These are phyloP conservation scores for Inonotus hispidus DNA, from an alignment of 1,284 basidiomycete genomes.

Conservation along the genomic window DNA sequence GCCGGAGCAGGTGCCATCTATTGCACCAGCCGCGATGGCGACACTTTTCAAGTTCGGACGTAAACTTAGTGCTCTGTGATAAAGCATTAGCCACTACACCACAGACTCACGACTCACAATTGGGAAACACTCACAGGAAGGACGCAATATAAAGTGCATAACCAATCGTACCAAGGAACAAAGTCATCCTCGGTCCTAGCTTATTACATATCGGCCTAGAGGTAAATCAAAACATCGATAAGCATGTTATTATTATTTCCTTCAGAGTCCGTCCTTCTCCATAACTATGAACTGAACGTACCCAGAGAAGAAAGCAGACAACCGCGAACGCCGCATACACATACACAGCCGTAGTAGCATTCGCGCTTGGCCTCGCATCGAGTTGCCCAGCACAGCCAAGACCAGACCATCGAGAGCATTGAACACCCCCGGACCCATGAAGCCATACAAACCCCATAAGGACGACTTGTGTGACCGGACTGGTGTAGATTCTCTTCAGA, in stretches of 20 bases:
- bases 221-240: not conserved
- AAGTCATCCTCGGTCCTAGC: constrained; percentile 42
- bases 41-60: constrained; percentile 33
- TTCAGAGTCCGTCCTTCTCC: too few relatives aligned
- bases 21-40: constrained; percentile 48
- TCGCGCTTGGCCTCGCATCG: constrained; percentile 26
- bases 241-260: too few relatives aligned
- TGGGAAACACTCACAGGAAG: constrained; percentile 28
- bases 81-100: constrained; percentile 13
- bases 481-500: constrained; percentile 24
- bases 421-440: constrained; percentile 30
- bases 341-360: constrained; percentile 27
- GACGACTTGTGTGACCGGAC: constrained; percentile 25
- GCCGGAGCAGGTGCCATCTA: constrained; percentile 55
- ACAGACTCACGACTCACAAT: constrained; percentile 9
- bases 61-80: constrained; percentile 22
- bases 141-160: constrained; percentile 47
- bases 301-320: constrained; percentile 24
- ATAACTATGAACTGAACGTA: not conserved
- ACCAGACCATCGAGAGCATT: constrained; percentile 29
- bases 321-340: constrained; percentile 27
- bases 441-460: constrained; percentile 32
- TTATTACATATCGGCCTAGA: constrained; percentile 17
- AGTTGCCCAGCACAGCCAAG: constrained; percentile 31
- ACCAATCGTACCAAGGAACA: constrained; percentile 42